phyloP scores from a whole-genome alignment of 257 asterid species.

The Cinchona pubescens region DNA sequence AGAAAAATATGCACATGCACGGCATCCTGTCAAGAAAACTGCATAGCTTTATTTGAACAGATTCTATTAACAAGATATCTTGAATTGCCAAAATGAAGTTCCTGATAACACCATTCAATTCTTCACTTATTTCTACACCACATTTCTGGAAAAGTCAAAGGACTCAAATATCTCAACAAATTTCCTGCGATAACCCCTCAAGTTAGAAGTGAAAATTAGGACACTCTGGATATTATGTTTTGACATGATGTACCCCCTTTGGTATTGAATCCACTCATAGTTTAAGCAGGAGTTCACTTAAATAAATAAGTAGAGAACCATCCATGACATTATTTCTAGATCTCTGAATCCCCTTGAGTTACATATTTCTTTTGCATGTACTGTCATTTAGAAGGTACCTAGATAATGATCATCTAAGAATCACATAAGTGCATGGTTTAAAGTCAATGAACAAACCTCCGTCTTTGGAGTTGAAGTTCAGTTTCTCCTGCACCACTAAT shows the following conservation, averaged over 20 bases:
- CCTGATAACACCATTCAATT: neutral
- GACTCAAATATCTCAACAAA: neutral
- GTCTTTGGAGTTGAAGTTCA: constrained; percentile 94
- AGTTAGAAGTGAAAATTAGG: neutral
- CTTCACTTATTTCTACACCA: neutral
- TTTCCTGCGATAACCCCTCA: neutral
- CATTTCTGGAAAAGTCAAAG: neutral
- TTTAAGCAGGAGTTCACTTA: neutral
- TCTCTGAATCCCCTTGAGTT: neutral
- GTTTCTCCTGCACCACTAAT: constrained; percentile 99
- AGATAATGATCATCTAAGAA: neutral
- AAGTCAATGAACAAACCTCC: constrained; percentile 51
- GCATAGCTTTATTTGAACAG: neutral
- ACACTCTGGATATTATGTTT: neutral
- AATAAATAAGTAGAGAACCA: neutral
- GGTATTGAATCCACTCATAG: neutral
- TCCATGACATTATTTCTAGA: neutral
- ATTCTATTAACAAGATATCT: neutral
- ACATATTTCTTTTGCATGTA: neutral
- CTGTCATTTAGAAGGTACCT: neutral
- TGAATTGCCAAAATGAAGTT: neutral
- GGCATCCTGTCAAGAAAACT: neutral
- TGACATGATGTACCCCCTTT: neutral
- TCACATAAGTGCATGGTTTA: neutral
- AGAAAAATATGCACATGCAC: neutral